Conservation (phyloP, 345 rosid genomes). For the Populus euphratica region DNA sequence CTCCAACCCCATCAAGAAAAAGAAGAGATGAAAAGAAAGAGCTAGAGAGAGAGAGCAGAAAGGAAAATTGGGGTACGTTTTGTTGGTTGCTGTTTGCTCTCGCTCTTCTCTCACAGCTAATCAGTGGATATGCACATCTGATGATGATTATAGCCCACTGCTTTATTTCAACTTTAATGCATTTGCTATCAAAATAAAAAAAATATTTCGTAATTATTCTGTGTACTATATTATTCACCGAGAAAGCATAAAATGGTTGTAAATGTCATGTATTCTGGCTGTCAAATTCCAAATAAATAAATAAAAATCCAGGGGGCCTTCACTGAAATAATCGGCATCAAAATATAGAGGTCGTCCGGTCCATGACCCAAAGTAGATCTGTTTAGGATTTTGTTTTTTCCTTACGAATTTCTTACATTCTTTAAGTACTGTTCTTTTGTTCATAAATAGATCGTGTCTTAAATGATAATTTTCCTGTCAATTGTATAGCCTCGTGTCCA, state of each 20-base stretch:
- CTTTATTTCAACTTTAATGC: constrained; percentile 2
- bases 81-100: too few relatives aligned
- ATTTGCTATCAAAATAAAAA: background rate
- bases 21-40: background rate
- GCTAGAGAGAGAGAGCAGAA: background rate
- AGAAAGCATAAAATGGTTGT: background rate
- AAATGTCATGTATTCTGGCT: background rate
- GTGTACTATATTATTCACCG: background rate
- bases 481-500: too few relatives aligned
- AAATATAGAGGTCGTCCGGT: too few relatives aligned
- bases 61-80: background rate
- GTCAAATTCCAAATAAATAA: background rate
- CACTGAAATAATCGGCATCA: too few relatives aligned
- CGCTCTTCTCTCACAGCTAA: too few relatives aligned
- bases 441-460: too few relatives aligned
- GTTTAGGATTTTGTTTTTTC: too few relatives aligned
- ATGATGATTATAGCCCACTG: constrained; percentile 10
- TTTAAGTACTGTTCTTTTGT: too few relatives aligned
- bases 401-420: too few relatives aligned
- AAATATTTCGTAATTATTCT: background rate
- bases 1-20: background rate
- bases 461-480: too few relatives aligned
- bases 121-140: background rate
- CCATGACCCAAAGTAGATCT: too few relatives aligned
- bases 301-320: too few relatives aligned